Percentiles rank a stretch among this genome's conserved stretches.
phyloP scores from a whole-genome alignment of 169 alveolate species.

The Eimeria acervulina region DNA sequence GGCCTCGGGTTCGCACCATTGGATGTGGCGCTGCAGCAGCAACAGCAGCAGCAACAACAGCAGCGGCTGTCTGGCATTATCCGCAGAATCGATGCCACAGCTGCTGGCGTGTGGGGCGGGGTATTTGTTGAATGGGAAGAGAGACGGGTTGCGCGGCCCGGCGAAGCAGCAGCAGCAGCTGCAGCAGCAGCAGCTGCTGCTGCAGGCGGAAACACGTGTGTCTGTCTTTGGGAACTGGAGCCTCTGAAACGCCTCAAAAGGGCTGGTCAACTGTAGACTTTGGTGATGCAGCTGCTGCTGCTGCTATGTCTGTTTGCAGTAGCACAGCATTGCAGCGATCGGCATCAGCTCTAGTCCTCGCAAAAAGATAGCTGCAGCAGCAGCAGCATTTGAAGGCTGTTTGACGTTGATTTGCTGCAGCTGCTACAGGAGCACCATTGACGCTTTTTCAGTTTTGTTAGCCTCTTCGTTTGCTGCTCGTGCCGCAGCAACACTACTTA shows the following conservation, averaged over 20 bases:
- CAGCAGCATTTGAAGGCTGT: neutral
- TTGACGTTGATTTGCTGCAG: neutral
- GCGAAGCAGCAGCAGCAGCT: constrained; percentile 19
- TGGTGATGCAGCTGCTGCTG: constrained; percentile 10
- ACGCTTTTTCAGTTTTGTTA: no score
- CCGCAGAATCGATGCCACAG: constrained; percentile 26
- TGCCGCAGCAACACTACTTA: no score
- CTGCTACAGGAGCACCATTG: neutral
- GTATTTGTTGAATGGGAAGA: constrained; percentile 81
- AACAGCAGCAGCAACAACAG: constrained; percentile 32
- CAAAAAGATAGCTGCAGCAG: neutral
- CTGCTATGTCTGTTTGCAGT: neutral
- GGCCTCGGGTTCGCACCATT: constrained; percentile 48
- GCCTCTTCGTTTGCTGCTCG: no score
- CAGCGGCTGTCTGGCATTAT: constrained; percentile 71
- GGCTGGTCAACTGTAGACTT: constrained; percentile 20
- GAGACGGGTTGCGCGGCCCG: neutral
- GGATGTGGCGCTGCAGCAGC: constrained; percentile 59
- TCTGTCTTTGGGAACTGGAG: constrained; percentile 80
- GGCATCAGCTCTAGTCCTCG: no score
- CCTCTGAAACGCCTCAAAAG: constrained; percentile 80
- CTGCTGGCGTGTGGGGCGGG: constrained; percentile 73
- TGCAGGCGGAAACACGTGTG: neutral
- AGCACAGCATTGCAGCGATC: neutral
- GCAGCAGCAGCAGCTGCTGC: constrained; percentile 69